Evolutionary conservation across 2,329 filamentous ascomycete genomes (phyloP).

Genomic region (Endoconidiophora polonica): DNA sequence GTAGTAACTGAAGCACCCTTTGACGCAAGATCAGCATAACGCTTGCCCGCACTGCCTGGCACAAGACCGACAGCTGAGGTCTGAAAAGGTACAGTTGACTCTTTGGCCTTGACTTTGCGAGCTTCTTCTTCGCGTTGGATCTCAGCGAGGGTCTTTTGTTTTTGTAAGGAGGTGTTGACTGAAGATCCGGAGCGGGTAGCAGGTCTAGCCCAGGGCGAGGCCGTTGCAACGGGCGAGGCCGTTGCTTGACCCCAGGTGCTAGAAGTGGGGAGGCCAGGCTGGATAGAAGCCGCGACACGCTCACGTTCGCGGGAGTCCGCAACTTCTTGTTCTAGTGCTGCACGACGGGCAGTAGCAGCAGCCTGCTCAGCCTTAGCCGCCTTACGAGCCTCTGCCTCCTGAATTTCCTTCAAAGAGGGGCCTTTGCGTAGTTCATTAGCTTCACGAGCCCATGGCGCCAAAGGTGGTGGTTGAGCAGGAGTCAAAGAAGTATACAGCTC

Average conservation of each 20-base stretch:
- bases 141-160: slow-evolving; percentile 82
- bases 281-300: slow-evolving; percentile 31
- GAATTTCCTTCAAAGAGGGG: slow-evolving; percentile 88
- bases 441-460: slow-evolving; percentile 94
- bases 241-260: slow-evolving; percentile 80
- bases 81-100: slow-evolving; percentile 28
- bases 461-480: slow-evolving; percentile 41
- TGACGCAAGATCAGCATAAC: slow-evolving; percentile 85
- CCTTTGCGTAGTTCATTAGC: slow-evolving; percentile 58
- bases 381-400: slow-evolving; percentile 85
- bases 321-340: slow-evolving; percentile 64
- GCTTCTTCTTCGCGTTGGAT: slow-evolving; percentile 94
- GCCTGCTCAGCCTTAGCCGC: slow-evolving; percentile 76
- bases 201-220: slow-evolving; percentile 53
- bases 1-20: slow-evolving; percentile 34
- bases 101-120: slow-evolving; percentile 53
- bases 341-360: slow-evolving; percentile 60
- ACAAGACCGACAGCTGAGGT: slow-evolving; percentile 18
- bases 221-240: slow-evolving; percentile 41
- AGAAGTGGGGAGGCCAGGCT: slow-evolving; percentile 66
- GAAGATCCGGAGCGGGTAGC: slow-evolving; percentile 15
- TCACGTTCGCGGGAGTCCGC: slow-evolving; percentile 41
- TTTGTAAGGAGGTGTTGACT: slow-evolving; percentile 25
- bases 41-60: slow-evolving; percentile 48
- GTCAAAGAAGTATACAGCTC: slow-evolving; percentile 28